Evolutionary conservation across 257 asterid genomes (phyloP).

Genomic region (Gardenia jasminoides): DNA sequence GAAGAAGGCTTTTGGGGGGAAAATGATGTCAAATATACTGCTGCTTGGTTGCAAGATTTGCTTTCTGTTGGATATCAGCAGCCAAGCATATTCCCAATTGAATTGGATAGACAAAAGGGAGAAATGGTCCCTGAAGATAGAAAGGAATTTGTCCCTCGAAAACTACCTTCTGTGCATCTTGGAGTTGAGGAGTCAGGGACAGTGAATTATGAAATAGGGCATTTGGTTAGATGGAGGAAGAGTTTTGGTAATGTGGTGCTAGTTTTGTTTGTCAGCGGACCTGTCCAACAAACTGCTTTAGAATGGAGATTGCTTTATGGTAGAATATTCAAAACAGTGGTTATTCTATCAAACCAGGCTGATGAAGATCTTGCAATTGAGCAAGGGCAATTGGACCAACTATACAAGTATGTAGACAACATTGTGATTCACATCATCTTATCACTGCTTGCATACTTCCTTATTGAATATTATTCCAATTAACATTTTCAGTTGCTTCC

Average conservation of each 20-base stretch:
- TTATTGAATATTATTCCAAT: no score
- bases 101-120: slow-evolving; percentile 81
- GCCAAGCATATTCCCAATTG: slow-evolving; percentile 88
- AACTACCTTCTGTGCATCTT: slow-evolving; percentile 87
- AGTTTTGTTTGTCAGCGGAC: slow-evolving; percentile 81
- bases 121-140: slow-evolving; percentile 79
- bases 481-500: no score
- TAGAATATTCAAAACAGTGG: slow-evolving; percentile 92
- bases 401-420: slow-evolving; percentile 64
- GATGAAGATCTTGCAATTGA: slow-evolving; percentile 85
- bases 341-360: slow-evolving; percentile 68
- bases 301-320: slow-evolving; percentile 99
- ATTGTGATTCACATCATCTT: no score
- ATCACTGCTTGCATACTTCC: no score
- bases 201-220: slow-evolving; percentile 89
- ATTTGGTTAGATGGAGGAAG: slow-evolving; percentile 91
- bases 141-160: slow-evolving; percentile 90
- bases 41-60: slow-evolving; percentile 98
- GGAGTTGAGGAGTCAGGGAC: slow-evolving; percentile 89
- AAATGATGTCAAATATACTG: slow-evolving; percentile 76
- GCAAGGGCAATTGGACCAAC: slow-evolving; percentile 63
- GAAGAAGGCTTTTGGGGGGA: slow-evolving; percentile 99
- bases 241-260: slow-evolving; percentile 86
- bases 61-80: slow-evolving; percentile 90
- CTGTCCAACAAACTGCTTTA: slow-evolving; percentile 91